Conservation (phyloP, 139 green algal species). For the Ettlia oleoabundans region DNA sequence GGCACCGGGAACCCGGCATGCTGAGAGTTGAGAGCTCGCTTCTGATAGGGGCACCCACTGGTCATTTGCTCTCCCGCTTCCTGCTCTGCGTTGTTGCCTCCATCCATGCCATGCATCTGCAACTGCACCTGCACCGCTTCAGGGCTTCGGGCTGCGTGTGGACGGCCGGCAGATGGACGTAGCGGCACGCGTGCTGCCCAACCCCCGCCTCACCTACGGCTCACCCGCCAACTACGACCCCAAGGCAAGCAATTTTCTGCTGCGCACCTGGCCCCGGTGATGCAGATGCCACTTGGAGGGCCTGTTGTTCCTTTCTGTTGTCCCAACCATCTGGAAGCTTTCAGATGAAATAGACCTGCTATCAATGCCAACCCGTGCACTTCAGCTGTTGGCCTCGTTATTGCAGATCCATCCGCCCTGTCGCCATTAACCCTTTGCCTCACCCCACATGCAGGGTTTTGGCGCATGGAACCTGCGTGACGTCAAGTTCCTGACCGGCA, state of each 20-base stretch:
- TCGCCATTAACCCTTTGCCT: background rate
- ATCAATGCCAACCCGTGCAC: too few species aligned
- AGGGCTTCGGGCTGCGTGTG: constrained; percentile 47
- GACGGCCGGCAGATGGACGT: constrained; percentile 40
- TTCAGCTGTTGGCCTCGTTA: background rate
- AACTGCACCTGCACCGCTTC: background rate
- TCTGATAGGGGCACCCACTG: too few species aligned
- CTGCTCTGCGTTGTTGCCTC: too few species aligned
- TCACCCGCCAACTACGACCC: constrained; percentile 39
- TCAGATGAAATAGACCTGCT: too few species aligned
- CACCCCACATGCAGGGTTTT: background rate
- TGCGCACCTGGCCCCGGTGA: background rate
- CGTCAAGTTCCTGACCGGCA: constrained; percentile 42
- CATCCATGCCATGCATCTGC: too few species aligned
- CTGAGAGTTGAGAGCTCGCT: too few species aligned
- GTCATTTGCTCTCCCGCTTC: too few species aligned
- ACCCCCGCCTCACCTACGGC: constrained; percentile 58
- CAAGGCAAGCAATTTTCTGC: background rate
- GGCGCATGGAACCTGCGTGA: constrained; percentile 43
- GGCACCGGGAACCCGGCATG: too few species aligned
- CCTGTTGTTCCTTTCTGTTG: background rate
- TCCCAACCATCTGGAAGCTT: background rate
- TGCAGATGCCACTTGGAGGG: background rate
- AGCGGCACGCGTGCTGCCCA: constrained; percentile 54
- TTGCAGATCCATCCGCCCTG: background rate